A percentile compares a stretch with the other conserved stretches of the same genome.
Evolutionary conservation across 352 stramenopile species (phyloP).

Genomic region (Globisporangium paroecandrum): DNA sequence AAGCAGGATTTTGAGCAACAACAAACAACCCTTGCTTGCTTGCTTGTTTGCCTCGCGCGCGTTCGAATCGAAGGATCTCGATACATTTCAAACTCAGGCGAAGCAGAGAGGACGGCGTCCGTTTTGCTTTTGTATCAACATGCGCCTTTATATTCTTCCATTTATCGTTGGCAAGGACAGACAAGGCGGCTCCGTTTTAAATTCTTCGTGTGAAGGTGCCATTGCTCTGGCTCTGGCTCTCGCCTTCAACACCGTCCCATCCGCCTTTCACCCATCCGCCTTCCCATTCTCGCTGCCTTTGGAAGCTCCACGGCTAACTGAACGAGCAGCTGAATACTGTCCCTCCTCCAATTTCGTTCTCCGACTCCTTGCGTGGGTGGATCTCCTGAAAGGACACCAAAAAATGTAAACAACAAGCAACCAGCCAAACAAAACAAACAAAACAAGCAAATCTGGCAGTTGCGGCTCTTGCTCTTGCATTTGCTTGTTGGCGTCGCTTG

Average conservation of each 20-base stretch:
- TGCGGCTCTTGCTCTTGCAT: not conserved
- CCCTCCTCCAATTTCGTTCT: conserved; percentile 3
- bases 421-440: not conserved
- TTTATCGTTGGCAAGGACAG: not conserved
- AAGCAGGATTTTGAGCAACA: not conserved
- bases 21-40: not conserved
- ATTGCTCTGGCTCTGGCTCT: not conserved
- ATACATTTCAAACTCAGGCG: not conserved
- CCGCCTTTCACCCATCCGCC: not conserved
- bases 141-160: not conserved
- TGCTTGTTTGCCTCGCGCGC: not conserved
- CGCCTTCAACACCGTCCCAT: not conserved
- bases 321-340: conserved; percentile 12
- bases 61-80: not conserved
- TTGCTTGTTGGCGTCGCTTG: not conserved
- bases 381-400: not conserved
- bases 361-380: conserved; percentile 11
- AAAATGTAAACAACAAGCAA: not conserved
- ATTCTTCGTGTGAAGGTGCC: not conserved
- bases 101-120: not conserved
- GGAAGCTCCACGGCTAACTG: too few relatives aligned
- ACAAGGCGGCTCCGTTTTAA: not conserved
- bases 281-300: too few relatives aligned
- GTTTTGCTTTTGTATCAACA: not conserved
- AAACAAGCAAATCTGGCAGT: not conserved